Evolutionary conservation across 768 basidiomycete species (phyloP).

Genomic region (Boletus reticulatus): DNA sequence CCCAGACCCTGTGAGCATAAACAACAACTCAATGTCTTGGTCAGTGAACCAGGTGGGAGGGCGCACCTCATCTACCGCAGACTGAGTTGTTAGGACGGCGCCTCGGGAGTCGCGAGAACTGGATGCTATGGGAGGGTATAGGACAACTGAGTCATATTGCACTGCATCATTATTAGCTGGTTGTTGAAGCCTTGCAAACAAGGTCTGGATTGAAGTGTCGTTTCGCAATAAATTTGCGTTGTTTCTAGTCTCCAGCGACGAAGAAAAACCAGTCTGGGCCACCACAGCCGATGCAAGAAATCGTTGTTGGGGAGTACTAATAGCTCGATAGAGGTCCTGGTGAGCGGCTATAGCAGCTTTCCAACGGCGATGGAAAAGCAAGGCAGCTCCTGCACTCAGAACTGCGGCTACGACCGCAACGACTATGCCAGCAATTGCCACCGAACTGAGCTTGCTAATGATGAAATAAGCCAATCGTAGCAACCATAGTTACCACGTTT

Average conservation of each 20-base stretch:
- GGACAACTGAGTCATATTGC: neutral
- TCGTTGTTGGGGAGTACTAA: slow-evolving; percentile 7
- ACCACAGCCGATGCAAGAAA: neutral
- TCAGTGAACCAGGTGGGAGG: neutral
- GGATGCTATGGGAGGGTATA: neutral
- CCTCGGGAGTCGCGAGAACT: slow-evolving; percentile 14
- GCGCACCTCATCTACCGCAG: slow-evolving; percentile 20
- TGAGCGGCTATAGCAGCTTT: slow-evolving; percentile 18
- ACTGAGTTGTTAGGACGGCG: neutral
- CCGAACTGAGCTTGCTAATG: slow-evolving; percentile 16
- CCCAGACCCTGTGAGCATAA: slow-evolving; percentile 5
- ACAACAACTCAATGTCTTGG: neutral
- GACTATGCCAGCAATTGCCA: slow-evolving; percentile 23
- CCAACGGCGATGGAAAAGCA: slow-evolving; percentile 30
- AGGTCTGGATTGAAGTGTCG: neutral
- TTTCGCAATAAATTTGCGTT: slow-evolving; percentile 7
- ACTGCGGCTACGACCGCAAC: slow-evolving; percentile 15
- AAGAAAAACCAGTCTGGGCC: slow-evolving; percentile 14
- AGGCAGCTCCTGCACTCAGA: slow-evolving; percentile 8
- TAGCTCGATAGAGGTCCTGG: slow-evolving; percentile 8
- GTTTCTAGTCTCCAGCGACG: slow-evolving; percentile 20
- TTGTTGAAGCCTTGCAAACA: slow-evolving; percentile 7
- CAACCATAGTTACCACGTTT: neutral
- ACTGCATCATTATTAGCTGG: neutral
- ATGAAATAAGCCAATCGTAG: neutral